Base-by-base conservation (phyloP, 495 filamentous ascomycete genomes). In the Trypethelium eluteriae region DNA sequence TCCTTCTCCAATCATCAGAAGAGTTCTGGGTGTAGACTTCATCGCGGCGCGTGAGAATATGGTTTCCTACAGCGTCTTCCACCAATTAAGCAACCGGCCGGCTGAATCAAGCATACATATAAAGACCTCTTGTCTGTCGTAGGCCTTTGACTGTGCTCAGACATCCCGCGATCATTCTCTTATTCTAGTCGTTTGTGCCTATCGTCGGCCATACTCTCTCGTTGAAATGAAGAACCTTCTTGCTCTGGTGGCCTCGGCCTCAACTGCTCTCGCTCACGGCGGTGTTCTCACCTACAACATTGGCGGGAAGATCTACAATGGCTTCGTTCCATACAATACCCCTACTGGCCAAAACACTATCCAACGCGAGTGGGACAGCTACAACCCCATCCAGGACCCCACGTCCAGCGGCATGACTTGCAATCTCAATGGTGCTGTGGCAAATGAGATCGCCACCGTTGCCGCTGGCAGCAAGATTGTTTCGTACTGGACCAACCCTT, bases 251-350 rank as follows among this genome's bases (percentile, higher is more conserved):
- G 53, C 53, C 7, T 59, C 53, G 53, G 53, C 53, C 32, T 7
- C 53, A 59, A 59, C 53, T 59, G 53, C 53, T 59, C 53, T 57
- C 38, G 83, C 80, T 57, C 83, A 86, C 70, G 84, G 84, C 62
- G 84, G 82, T 68, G 82, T 84, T 47, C 80, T 81, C 38, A 81
- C 79, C 72, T 86, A 86, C 74, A 76, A 80, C 50, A 82, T 86
- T 64, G 82, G 70, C 56, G 78, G 81, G 56, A 80, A 73, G 66
- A 80, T 69, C 25, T 85, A 83, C 72, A 84, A 85, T 71, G 84
- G 84, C 62, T 86, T 82, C 71, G 81, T 87, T 53, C 72, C 74
- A 5, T 69, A 72, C 10, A 59, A 56, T 57, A 63, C 39, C 2
- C 74, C 69, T 61, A 78, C 77, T 14, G 79, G 76, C 68, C 62